These are phyloP conservation scores for Yarrowia hollandica DNA, from an alignment of 805 yeast species.

Conservation along the genomic window DNA sequence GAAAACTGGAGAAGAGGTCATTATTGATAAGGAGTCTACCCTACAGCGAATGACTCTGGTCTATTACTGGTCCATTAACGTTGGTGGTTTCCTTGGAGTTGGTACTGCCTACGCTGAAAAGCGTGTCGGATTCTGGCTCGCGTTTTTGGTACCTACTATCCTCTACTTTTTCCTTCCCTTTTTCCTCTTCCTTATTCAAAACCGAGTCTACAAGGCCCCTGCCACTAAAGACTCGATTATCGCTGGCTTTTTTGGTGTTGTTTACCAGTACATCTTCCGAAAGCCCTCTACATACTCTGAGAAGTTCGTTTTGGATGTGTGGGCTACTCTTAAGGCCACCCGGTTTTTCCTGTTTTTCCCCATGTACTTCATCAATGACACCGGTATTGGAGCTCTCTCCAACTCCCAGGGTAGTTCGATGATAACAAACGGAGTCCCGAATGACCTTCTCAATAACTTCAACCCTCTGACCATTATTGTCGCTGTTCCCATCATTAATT, in stretches of 20 bases:
- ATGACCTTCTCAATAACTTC: conserved; percentile 56
- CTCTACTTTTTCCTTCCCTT: conserved; percentile 55
- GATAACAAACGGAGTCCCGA: conserved; percentile 55
- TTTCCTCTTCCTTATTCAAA: conserved; percentile 49
- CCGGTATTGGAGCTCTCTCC: conserved; percentile 48
- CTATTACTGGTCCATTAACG: conserved; percentile 57
- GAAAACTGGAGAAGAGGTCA: conserved; percentile 56
- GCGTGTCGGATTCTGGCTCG: conserved; percentile 56
- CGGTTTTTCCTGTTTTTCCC: conserved; percentile 64
- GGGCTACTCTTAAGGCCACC: conserved; percentile 61
- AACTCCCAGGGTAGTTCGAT: conserved; percentile 57
- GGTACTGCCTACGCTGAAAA: conserved; percentile 55
- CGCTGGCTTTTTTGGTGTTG: conserved; percentile 18
- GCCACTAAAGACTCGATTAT: conserved; percentile 36
- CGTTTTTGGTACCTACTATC: conserved; percentile 52
- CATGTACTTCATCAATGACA: conserved; percentile 53
- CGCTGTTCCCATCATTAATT: conserved; percentile 53
- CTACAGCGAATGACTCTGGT: conserved; percentile 45
- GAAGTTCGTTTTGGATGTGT: conserved; percentile 60
- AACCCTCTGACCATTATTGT: conserved; percentile 56
- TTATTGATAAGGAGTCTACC: conserved; percentile 49
- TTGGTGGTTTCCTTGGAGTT: conserved; percentile 55
- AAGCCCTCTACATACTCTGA: conserved; percentile 50
- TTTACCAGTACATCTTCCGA: neutral
- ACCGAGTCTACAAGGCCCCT: conserved; percentile 41